Base-by-base conservation (phyloP, 495 filamentous ascomycete genomes). In the Podospora sp. region DNA sequence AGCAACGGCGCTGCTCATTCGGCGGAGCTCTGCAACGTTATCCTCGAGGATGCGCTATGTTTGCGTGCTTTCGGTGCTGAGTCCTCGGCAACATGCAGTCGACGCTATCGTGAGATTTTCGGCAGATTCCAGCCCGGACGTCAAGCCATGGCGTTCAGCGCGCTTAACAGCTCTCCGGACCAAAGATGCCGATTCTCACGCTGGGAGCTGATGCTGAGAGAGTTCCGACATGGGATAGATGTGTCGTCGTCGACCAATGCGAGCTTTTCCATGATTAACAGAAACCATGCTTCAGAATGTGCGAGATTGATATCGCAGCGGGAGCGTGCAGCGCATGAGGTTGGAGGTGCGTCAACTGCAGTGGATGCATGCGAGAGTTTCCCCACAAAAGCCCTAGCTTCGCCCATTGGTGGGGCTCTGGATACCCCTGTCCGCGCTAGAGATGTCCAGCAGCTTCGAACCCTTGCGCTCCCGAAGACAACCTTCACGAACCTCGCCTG, bases 251-350 rank as follows among this genome's bases (percentile, higher is more conserved):
- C 40, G 40, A 35, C 70, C 70, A 72, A 72, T 70, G 68, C 64
- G 65, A 57, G 52, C 22, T 49, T 68, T 72, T 71, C 61, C 18
- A 69, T 73, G 71, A 73, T 68, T 71, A 50, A 71, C 66, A 57
- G 53, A 71, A 71, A 68, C 33, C 36, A 27, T 62, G 49, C 58
- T 22, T 29, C 29, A 35, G 33, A 57, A 27, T 20, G 51, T 21
- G 65, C 36, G 27, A 59, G 52, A 33, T 56, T 71, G 69, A 68
- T 66, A 70, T 68, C 60, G 62, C 56, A 57, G 65, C 65, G 62
- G 53, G 24, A 14, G 40, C 66, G 21, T 68, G 60, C 61, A 57
- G 33, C 20, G 20, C 60, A 62, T 49, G 60, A 25, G 18, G 40
- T 40, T 18, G n/a, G 64, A 25, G 21, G 49, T 67, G 65, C 58